Percentiles rank a stretch among this genome's conserved stretches.
Conservation (phyloP, 2,329 filamentous ascomycete genomes). For the Colletotrichum orchidophilum region DNA sequence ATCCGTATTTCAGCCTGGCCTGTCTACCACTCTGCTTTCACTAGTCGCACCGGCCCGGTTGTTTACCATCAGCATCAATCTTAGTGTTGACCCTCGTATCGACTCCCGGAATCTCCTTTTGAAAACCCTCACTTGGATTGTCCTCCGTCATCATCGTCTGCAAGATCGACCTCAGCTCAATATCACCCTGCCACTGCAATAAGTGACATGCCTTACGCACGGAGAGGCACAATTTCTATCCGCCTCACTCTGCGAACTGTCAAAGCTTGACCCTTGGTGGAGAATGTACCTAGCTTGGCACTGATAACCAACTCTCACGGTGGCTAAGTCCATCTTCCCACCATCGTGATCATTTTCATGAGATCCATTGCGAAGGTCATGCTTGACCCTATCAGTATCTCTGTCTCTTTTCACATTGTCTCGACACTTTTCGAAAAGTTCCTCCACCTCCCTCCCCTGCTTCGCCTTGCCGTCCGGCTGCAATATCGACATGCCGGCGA, state of each 20-base stretch:
- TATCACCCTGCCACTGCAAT: not conserved
- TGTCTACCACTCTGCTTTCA: not conserved
- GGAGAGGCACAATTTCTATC: not conserved
- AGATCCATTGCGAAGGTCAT: not conserved
- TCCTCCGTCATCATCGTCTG: not conserved
- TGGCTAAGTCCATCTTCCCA: not conserved
- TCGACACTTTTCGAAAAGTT: not conserved
- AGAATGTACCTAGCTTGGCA: not conserved
- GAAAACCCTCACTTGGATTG: conserved; percentile 6
- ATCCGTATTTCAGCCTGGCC: not conserved
- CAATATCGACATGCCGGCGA: conserved; percentile 31
- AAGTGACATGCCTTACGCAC: not conserved
- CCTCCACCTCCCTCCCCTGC: conserved; percentile 21
- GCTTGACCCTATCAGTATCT: conserved; percentile 6
- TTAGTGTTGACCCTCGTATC: not conserved
- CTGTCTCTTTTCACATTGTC: conserved; percentile 27
- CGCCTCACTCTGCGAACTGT: not conserved
- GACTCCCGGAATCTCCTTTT: too few species aligned
- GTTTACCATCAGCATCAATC: not conserved
- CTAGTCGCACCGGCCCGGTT: not conserved
- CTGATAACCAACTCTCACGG: not conserved
- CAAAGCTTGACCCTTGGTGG: not conserved
- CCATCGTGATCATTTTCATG: not conserved
- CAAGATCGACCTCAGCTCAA: not conserved
- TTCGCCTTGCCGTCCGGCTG: conserved; percentile 31